Evolutionary conservation across 1,284 basidiomycete species (phyloP).

Genomic region (Takashimella koratensis): DNA sequence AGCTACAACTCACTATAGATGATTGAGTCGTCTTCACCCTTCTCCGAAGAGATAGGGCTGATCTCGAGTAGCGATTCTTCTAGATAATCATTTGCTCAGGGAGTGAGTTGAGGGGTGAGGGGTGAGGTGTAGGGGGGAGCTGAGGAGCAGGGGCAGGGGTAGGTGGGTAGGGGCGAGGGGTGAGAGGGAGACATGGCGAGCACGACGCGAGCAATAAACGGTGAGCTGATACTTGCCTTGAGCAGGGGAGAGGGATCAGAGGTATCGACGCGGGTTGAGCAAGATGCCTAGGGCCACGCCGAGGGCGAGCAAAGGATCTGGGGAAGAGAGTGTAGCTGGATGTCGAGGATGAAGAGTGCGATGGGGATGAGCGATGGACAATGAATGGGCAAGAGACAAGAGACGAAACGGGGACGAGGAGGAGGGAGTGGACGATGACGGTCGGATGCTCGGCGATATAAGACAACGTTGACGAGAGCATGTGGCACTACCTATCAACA

Average conservation of each 20-base stretch:
- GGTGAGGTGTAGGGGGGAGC: background rate
- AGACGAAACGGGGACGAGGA: slow-evolving; percentile 1
- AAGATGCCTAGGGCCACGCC: no score
- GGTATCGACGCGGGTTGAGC: background rate
- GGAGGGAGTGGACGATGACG: background rate
- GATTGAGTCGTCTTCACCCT: slow-evolving; percentile 37
- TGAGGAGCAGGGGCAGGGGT: background rate
- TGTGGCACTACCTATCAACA: no score
- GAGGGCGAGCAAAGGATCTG: no score
- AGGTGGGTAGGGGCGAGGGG: background rate
- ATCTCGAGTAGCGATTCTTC: slow-evolving; percentile 50
- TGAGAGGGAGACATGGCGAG: background rate
- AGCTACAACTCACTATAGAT: slow-evolving; percentile 39
- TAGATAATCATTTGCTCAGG: slow-evolving; percentile 36
- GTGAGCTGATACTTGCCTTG: background rate
- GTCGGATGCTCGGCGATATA: no score
- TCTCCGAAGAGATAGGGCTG: slow-evolving; percentile 24
- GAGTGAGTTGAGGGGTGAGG: slow-evolving; percentile 1
- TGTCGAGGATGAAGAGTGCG: no score
- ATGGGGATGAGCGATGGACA: no score
- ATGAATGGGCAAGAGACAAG: no score
- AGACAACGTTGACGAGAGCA: no score
- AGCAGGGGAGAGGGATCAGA: background rate
- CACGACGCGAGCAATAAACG: background rate
- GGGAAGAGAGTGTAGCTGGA: no score